Evolutionary conservation across 768 basidiomycete species (phyloP).

Genomic region (Pulveroboletus frians): DNA sequence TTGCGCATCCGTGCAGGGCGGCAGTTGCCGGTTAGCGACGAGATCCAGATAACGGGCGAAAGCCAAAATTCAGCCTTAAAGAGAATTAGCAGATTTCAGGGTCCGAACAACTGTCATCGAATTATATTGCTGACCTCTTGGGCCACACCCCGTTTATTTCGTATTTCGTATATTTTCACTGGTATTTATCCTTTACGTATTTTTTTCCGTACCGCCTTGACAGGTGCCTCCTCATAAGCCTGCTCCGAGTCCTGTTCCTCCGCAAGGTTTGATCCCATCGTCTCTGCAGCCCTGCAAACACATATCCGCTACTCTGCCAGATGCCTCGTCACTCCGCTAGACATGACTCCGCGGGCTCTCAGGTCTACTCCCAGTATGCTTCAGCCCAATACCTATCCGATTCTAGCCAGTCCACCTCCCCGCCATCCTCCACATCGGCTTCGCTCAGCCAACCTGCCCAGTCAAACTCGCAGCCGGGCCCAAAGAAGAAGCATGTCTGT

Average conservation of each 20-base stretch:
- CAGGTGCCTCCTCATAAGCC: conserved; percentile 33
- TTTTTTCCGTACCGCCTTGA: conserved; percentile 34
- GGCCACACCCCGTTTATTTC: conserved; percentile 24
- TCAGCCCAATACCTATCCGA: conserved; percentile 26
- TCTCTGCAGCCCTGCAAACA: conserved; percentile 27
- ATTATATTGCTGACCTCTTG: conserved; percentile 21
- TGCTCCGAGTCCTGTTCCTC: conserved; percentile 20
- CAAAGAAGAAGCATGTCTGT: conserved; percentile 55
- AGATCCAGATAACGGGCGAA: conserved; percentile 30
- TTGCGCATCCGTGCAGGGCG: conserved; percentile 24
- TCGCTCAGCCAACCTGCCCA: background rate
- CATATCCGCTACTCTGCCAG: conserved; percentile 4
- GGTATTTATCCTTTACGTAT: conserved; percentile 29
- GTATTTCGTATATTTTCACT: conserved; percentile 25
- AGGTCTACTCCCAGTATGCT: conserved; percentile 19
- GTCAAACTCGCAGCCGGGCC: background rate
- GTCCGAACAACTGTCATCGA: conserved; percentile 28
- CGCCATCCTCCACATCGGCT: conserved; percentile 2
- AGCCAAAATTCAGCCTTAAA: conserved; percentile 31
- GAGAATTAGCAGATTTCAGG: conserved; percentile 29
- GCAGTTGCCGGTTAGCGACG: conserved; percentile 27
- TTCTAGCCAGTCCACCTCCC: conserved; percentile 19
- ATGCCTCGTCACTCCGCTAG: conserved; percentile 31
- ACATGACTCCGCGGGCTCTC: conserved; percentile 17
- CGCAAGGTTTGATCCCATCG: conserved; percentile 24